Percentiles rank a stretch among this genome's conserved stretches.
These are phyloP conservation scores for Aspergillus ochraceus DNA, from an alignment of 2,329 filamentous ascomycete species.

Conservation along the genomic window DNA sequence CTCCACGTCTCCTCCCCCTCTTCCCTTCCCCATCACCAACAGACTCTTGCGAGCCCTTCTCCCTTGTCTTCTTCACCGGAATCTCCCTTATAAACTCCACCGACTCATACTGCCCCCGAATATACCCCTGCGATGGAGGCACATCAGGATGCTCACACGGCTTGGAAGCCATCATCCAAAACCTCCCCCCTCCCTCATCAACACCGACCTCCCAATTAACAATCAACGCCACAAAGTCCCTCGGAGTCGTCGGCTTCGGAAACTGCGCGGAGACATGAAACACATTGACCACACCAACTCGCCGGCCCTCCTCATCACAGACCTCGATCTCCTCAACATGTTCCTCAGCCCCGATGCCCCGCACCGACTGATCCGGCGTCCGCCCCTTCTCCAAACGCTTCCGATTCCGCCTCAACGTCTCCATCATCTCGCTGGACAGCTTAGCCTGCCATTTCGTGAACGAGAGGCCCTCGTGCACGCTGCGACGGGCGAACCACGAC, in stretches of 20 bases:
- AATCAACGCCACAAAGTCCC: constrained; percentile 83
- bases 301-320: constrained; percentile 41
- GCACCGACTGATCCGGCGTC: constrained; percentile 72
- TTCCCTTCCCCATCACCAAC: not conserved
- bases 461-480: constrained; percentile 74
- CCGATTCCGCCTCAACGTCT: constrained; percentile 70
- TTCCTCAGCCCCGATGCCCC: constrained; percentile 82
- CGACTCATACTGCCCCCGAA: constrained; percentile 85
- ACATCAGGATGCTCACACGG: constrained; percentile 77
- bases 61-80: constrained; percentile 39
- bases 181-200: constrained; percentile 53
- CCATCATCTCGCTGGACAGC: constrained; percentile 75
- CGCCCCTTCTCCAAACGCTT: constrained; percentile 65
- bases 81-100: constrained; percentile 89
- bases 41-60: not conserved
- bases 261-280: constrained; percentile 88
- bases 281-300: constrained; percentile 52
- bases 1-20: not conserved
- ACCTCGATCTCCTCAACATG: constrained; percentile 65
- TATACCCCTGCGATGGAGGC: constrained; percentile 68
- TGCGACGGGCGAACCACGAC: constrained; percentile 84
- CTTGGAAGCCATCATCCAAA: constrained; percentile 85
- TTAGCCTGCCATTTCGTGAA: constrained; percentile 78
- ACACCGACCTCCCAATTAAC: constrained; percentile 58
- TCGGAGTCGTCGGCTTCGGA: constrained; percentile 79